Evolutionary conservation across 2,329 filamentous ascomycete genomes (phyloP), one percentile per base, ranked within the genome.

Genomic region (Leptographium radiaticola): DNA sequence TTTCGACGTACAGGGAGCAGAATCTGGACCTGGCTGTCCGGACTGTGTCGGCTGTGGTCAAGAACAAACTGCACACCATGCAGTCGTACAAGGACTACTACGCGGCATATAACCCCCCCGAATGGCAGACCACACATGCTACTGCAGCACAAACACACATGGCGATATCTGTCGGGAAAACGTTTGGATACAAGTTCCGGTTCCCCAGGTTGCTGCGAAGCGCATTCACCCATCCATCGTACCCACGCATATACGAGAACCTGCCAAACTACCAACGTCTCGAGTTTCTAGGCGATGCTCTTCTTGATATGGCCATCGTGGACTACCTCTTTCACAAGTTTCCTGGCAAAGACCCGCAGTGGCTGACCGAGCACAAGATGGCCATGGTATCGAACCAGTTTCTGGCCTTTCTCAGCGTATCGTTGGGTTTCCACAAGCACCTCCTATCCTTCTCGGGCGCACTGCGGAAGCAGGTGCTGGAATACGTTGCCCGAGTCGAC

Each of bases 341-440:
- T 61, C 89, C 89, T 0, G 72, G 80, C 51, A 87, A 85, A 55
- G 89, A 95, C 62, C 91, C 93, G 0, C 90, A 97, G 65, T 97
- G 91, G 91, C 75, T 98, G 56, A 97, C 93, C 0, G 93, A 97
- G 68, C 91, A 97, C 75, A 97, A 97, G 70, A 96, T 94, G 83
- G 89, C 90, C n/a, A 96, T 98, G 87, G 90, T 93, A 0, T 93
- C 88, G 52, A 98, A 98, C 70, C 89, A 90, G 57, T 98, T 97
- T 64, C 76, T 96, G 1, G 89, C 87, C 1, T 87, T 83, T 18
- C 73, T 97, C 4, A 86, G 86, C 56, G 87, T 94, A 4, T 77
- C 80, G 49, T 76, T 97, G 0, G 84, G 79, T 0, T 84, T 97
- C 53, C 83, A 96, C 64, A 79, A 74, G 49, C 83, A 91, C 64